Base-by-base conservation (phyloP, 1,284 basidiomycete species). In the Leccinum proximum region DNA sequence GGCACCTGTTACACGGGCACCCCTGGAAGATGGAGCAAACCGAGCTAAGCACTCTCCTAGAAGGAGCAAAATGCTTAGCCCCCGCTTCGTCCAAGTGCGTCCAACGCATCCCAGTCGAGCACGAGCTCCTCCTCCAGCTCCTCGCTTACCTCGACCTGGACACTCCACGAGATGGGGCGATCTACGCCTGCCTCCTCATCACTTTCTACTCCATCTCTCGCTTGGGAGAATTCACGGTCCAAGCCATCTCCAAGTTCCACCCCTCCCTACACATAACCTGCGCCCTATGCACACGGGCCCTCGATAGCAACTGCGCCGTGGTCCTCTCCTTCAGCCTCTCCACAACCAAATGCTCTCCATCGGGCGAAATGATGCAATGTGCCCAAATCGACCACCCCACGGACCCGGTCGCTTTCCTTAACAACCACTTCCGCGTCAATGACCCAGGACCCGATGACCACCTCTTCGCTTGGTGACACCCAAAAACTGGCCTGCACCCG, bases 1-100 rank as follows among this genome's bases (percentile, higher is more conserved):
- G 79, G 79, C 79, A 81, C 61, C 68, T 75, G 0, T 53, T 81
- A 0, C 79, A 82, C 59, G 68, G 77, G 0, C 42, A 70, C 0
- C 10, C n/a, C 0, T 81, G 78, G 78, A 1, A 7, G 0, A 61
- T 74, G 5, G 65, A 75, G 14, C 16, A 1, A 2, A 4, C 11
- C 4, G 33, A 38, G 22, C n/a, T n/a, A 1, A 35, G 9, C 33
- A 2, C 57, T 5, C 13, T 58, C 4, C 14, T 62, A 0, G 59
- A 67, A 14, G 67, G 60, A 0, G 62, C 59, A 1, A 11, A 18
- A 0, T 18, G 7, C 1, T 26, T 67, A 0, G 18, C 62, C 0
- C 67, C 54, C 1, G 1, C 35, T 0, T 50, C 61, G 0, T 63
- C 59, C 4, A 54, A 53, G 13, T 4, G 35, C 0, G n/a, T n/a